Evolutionary conservation across 257 asterid species (phyloP).

Genomic region (Jacaranda mimosifolia): DNA sequence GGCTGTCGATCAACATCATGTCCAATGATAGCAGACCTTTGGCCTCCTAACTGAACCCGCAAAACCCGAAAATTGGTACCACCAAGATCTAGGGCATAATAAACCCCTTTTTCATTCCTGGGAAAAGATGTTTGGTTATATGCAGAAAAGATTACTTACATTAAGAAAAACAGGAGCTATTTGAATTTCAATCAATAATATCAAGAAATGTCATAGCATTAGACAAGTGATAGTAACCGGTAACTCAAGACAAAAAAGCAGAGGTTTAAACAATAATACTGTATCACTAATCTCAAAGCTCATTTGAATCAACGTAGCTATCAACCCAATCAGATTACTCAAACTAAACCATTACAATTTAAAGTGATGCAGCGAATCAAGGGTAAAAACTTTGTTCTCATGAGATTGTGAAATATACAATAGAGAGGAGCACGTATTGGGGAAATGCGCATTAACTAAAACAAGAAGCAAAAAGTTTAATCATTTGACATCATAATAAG

Average conservation of each 20-base stretch:
- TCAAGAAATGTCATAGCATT: conserved; percentile 8
- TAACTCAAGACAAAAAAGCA: not conserved
- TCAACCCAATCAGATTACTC: not conserved
- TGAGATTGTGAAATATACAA: not conserved
- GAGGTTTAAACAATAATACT: not conserved
- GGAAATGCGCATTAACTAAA: not conserved
- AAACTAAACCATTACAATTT: not conserved
- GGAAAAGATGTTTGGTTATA: conserved; percentile 6
- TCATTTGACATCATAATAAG: not conserved
- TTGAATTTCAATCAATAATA: not conserved
- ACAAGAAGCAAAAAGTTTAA: conserved; percentile 4
- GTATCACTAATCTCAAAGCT: conserved; percentile 10
- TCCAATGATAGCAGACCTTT: conserved; percentile 58
- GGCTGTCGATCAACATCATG: conserved; percentile 58
- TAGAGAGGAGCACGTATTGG: not conserved
- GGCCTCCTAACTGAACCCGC: conserved; percentile 70
- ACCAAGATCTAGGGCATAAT: conserved; percentile 73
- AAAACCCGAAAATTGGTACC: conserved; percentile 75
- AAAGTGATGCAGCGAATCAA: conserved; percentile 23
- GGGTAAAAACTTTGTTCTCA: not conserved
- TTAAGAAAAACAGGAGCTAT: not conserved
- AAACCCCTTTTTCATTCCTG: conserved; percentile 67
- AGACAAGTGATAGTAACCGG: not conserved
- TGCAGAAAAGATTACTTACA: not conserved
- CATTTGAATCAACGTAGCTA: not conserved